A percentile compares a stretch with the other conserved stretches of the same genome.
Evolutionary conservation across 73 alveolate genomes (phyloP).

Genomic region (Stentor coeruleus): DNA sequence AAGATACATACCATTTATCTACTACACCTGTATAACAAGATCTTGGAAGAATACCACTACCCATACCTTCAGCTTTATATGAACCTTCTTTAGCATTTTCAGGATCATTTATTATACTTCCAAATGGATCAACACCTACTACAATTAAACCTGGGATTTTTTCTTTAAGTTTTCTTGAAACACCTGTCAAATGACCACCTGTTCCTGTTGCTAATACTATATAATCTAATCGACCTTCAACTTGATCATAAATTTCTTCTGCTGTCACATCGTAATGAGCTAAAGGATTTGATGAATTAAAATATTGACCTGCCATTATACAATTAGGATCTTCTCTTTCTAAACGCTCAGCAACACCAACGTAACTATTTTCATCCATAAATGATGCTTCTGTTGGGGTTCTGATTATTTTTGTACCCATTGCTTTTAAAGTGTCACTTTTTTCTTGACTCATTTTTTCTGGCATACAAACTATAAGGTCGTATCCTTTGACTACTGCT

Average conservation of each 20-base stretch:
- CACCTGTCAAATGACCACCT: constrained; percentile 96
- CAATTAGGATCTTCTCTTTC: not conserved
- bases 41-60: too few species aligned
- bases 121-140: too few species aligned
- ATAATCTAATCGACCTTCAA: constrained; percentile 69
- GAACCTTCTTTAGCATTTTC: too few species aligned
- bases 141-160: too few species aligned
- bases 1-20: too few species aligned
- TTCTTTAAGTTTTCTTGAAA: constrained; percentile 91
- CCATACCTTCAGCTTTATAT: too few species aligned
- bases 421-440: not conserved
- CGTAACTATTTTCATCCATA: not conserved
- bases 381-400: not conserved
- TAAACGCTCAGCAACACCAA: not conserved
- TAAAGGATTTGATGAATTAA: not conserved
- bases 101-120: too few species aligned
- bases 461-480: constrained; percentile 9
- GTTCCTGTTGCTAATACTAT: constrained; percentile 91
- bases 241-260: not conserved
- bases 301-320: not conserved
- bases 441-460: not conserved
- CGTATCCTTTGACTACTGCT: too few species aligned
- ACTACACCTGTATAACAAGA: too few species aligned
- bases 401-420: not conserved
- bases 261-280: constrained; percentile 11